phyloP scores from a whole-genome alignment of 2,329 filamentous ascomycete species.

The Colletotrichum echinochloae region DNA sequence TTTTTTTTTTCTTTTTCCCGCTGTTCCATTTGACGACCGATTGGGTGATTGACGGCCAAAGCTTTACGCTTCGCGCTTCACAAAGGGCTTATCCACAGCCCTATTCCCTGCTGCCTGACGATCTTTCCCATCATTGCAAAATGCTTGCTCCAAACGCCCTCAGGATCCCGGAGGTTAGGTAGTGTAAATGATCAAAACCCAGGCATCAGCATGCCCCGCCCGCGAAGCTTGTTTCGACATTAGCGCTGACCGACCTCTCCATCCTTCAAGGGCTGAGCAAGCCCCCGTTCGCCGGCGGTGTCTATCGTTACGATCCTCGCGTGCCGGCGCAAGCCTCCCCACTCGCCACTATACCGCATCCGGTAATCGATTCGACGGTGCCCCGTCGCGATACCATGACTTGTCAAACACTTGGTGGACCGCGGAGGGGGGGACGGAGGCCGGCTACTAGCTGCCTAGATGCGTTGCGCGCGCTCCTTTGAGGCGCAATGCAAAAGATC shows the following conservation, averaged over 20 bases:
- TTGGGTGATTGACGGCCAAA: not conserved
- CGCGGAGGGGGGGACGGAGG: no score
- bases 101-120: not conserved
- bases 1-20: not conserved
- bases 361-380: constrained; percentile 1
- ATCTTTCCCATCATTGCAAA: not conserved
- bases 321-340: constrained; percentile 4
- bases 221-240: constrained; percentile 37
- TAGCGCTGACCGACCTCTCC: constrained; percentile 8
- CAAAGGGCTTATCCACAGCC: not conserved
- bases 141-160: no score
- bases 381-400: not conserved
- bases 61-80: not conserved
- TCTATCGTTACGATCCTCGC: constrained; percentile 15
- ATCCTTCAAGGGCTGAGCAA: not conserved
- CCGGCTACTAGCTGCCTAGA: no score
- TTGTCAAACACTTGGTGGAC: not conserved
- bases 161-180: no score
- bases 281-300: not conserved
- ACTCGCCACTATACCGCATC: not conserved
- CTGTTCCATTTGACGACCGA: not conserved
- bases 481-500: not conserved
- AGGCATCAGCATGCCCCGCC: not conserved
- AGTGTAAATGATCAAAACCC: no score
- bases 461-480: not conserved